Conservation (phyloP, 331 rosid genomes). For the Telfairia occidentalis region DNA sequence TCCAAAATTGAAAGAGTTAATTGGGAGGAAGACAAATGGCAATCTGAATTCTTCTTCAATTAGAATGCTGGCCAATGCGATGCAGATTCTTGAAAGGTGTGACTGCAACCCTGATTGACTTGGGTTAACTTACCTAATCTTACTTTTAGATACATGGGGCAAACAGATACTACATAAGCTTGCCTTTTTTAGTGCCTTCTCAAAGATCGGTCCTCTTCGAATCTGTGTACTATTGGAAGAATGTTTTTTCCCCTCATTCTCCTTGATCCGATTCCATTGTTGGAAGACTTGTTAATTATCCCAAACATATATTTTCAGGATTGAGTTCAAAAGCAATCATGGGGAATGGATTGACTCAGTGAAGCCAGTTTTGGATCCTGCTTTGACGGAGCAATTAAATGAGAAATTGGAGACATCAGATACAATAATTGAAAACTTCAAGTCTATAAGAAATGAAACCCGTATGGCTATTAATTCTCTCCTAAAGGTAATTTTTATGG, state of each 20-base stretch:
- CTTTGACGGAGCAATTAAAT: slow-evolving; percentile 37
- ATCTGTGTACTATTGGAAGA: neutral
- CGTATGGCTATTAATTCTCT: slow-evolving; percentile 55
- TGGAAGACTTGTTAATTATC: neutral
- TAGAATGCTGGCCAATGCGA: slow-evolving; percentile 42
- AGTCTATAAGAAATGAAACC: slow-evolving; percentile 58
- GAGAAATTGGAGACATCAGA: slow-evolving; percentile 38
- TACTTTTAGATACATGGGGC: neutral
- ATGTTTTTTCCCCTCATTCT: no score
- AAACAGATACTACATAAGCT: neutral
- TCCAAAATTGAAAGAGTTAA: slow-evolving; percentile 60
- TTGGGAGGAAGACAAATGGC: slow-evolving; percentile 49
- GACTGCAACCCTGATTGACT: slow-evolving; percentile 10
- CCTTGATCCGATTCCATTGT: neutral
- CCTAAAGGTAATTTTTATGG: slow-evolving; percentile 52
- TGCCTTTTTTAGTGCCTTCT: neutral
- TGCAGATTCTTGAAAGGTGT: slow-evolving; percentile 69
- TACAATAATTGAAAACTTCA: slow-evolving; percentile 43
- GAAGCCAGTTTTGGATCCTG: slow-evolving; percentile 59
- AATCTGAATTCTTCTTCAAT: slow-evolving; percentile 39
- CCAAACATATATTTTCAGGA: slow-evolving; percentile 29
- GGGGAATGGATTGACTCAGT: slow-evolving; percentile 62
- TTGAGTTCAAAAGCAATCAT: slow-evolving; percentile 54
- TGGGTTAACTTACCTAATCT: slow-evolving; percentile 6
- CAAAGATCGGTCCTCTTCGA: neutral